Base-by-base conservation (phyloP, 257 asterid species). In the Hygrophila difformis region DNA sequence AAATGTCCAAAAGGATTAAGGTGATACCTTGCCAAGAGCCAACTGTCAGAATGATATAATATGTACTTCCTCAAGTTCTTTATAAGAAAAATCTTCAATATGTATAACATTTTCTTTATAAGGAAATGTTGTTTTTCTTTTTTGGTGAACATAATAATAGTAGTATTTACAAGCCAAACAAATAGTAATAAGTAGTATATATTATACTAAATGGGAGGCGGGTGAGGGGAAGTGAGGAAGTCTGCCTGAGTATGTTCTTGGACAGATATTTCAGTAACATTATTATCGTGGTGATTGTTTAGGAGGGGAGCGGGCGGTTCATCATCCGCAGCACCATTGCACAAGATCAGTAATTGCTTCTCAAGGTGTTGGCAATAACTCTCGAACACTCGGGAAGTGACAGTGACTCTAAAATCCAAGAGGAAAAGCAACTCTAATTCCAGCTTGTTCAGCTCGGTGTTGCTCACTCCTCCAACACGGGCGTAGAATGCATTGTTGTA, bases 361-460 rank as follows among this genome's bases (percentile, higher is more conserved):
- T 85, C 98, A 47, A 89, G 56, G 57, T 79, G 84, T 31, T 79
- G 94, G 62, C 96, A 89, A 47, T 89, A 89, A 69, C 72, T 73
- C 44, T 82, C 82, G 28, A 85, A 89, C 41, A 75, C 80, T 29
- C 76, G 55, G 1, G 93, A 65, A 53, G 92, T 82, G 18, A 85
- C 93, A 0, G 57, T 16, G 4, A 82, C 74, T 3, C 73, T 76
- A 37, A 85, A 89, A 66, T 82, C 93, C 40, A 85, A 44, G 45
- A 75, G 55, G 63, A 85, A 82, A n/a, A 85, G 88, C 19, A 89
- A 49, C 56, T 89, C 93, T 18, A 84, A 5, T 53, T 84, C 95
- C 1, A 88, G 78, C 63, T 45, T 76, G 67, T 84, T 85, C 31
- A 88, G 43, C 50, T 88, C 93, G 0, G 67, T 53, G 31, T 77